phyloP scores from a whole-genome alignment of 192 early-diverging fungal genomes.

The Coemansia sp. region DNA sequence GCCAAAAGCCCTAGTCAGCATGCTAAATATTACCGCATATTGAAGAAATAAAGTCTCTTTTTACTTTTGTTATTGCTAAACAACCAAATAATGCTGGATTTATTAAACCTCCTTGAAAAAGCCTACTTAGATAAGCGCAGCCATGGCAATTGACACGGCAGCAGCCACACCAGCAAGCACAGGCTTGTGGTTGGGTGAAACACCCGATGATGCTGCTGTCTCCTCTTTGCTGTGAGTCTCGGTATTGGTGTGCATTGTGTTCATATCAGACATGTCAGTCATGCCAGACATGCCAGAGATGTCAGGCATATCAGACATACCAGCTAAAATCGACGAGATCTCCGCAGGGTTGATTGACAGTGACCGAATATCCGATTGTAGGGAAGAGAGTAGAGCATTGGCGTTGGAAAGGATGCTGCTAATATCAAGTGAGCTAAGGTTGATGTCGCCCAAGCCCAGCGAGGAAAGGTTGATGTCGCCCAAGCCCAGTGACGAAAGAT shows the following conservation, averaged over 20 bases:
- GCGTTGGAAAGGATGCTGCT: not conserved
- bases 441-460: not conserved
- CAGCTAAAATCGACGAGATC: not conserved
- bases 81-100: not conserved
- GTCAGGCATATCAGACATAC: not conserved
- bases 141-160: conserved; percentile 13
- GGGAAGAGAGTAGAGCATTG: not conserved
- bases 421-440: not conserved
- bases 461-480: not conserved
- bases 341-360: not conserved
- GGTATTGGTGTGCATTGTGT: not conserved
- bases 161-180: conserved; percentile 23
- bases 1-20: no score
- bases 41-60: no score
- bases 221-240: not conserved
- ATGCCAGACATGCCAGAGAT: not conserved
- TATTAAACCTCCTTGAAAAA: not conserved
- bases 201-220: not conserved
- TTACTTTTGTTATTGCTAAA: not conserved
- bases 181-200: conserved; percentile 19
- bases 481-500: no score
- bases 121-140: conserved; percentile 28
- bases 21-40: no score
- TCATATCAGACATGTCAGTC: not conserved
- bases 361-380: not conserved